Evolutionary conservation across 1,284 basidiomycete genomes (phyloP), one percentile per base, ranked within the genome.

Genomic region (Lentinus polychrous): DNA sequence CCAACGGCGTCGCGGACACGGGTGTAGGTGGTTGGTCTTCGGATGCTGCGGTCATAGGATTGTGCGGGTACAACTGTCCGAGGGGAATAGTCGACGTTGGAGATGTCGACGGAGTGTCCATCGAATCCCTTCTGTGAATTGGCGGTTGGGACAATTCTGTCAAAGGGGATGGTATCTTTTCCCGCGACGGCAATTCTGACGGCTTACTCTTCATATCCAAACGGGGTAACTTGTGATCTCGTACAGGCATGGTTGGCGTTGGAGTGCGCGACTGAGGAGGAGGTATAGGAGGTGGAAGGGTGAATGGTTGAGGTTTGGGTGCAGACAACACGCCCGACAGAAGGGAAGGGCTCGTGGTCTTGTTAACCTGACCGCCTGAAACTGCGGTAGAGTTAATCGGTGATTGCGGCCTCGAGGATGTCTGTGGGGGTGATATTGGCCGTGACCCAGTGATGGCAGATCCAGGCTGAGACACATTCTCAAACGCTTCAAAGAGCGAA

Each of bases 251-350:
- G 12, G 14, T 15, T n/a, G 45, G 27, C 5, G 46, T 22, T 1
- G 52, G 54, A 5, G 54, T 53, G 8, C 49, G 50, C n/a, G 53
- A 48, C 12, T 51, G 53, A 20, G 53, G 51, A 5, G 52, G 48
- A 3, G 52, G 49, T n/a, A 52, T 52, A 4, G 54, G 49, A 22
- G 52, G 54, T 27, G 27, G 27, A 14, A 53, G 45, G 24, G 41
- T 46, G 38, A 53, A 53, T 10, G 54, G 49, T 17, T 49, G 48
- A 17, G 41, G 39, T n/a, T 31, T 14, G 17, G 51, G 17, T 22
- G 8, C 17, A 23, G 17, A 20, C 6, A 40, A 40, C 7, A 17
- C 22, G 15, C 31, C 33, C 8, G 49, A 34, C 15, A 55, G 32
- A 1, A 44, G 48, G 12, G 48, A 49, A 2, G 54, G 52, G 36